Percentiles rank a stretch among this genome's conserved stretches.
Evolutionary conservation across 2,329 filamentous ascomycete species (phyloP).

Genomic region (Colletotrichum sp.): DNA sequence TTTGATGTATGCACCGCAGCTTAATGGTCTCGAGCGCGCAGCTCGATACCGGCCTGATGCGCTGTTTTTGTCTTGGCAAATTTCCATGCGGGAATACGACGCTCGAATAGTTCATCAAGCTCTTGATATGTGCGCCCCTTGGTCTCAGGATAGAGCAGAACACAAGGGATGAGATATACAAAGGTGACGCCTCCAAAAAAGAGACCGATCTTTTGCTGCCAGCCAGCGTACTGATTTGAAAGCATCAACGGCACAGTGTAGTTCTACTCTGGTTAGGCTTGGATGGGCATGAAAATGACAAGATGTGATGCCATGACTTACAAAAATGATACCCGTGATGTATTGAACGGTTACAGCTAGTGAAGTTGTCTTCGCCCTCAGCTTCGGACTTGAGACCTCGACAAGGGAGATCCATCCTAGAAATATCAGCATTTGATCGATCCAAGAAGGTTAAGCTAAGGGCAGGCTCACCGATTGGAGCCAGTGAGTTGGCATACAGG

Average conservation of each 20-base stretch:
- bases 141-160: background rate
- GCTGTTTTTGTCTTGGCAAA: constrained; percentile 8
- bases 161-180: background rate
- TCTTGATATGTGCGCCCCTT: constrained; percentile 22
- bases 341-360: background rate
- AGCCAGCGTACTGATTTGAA: background rate
- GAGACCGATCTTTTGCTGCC: background rate
- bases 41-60: background rate
- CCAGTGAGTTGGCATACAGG: background rate
- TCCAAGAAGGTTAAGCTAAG: background rate
- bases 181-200: background rate
- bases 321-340: background rate
- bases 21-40: background rate
- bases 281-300: background rate
- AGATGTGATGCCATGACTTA: background rate
- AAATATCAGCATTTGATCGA: background rate
- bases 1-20: background rate
- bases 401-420: background rate
- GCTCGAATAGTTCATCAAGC: constrained; percentile 25
- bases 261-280: background rate
- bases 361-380: background rate
- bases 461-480: background rate
- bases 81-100: constrained; percentile 22
- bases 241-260: background rate
- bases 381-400: background rate